A percentile compares a stretch with the other conserved stretches of the same genome.
Evolutionary conservation across 2,329 filamentous ascomycete genomes (phyloP).

Genomic region (Fusarium veterinarium): DNA sequence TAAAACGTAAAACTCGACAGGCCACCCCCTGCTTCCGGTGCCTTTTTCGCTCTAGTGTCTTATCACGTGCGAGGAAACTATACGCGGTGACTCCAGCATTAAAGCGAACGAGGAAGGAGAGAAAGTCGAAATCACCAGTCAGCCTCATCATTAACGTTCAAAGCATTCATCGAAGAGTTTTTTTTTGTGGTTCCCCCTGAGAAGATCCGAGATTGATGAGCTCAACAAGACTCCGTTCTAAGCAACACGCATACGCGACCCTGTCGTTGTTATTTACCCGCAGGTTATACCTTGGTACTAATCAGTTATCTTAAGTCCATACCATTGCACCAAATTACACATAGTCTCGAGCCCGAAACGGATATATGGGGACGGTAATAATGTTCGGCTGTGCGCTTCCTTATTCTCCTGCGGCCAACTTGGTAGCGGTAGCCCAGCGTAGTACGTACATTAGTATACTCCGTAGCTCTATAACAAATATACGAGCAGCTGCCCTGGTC

Average conservation of each 20-base stretch:
- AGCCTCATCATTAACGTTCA: slow-evolving; percentile 7
- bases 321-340: slow-evolving; percentile 20
- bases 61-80: slow-evolving; percentile 38
- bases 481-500: slow-evolving; percentile 9
- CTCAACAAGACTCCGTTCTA: slow-evolving; percentile 9
- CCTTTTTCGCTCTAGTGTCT: slow-evolving; percentile 25
- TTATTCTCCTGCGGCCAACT: slow-evolving; percentile 9
- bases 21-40: slow-evolving; percentile 16
- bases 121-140: slow-evolving; percentile 1
- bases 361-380: slow-evolving; percentile 32
- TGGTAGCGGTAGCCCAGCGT: not conserved
- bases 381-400: not conserved
- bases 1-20: slow-evolving; percentile 37
- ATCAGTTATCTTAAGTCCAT: slow-evolving; percentile 20
- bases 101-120: slow-evolving; percentile 35
- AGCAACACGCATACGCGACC: slow-evolving; percentile 26
- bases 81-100: slow-evolving; percentile 18
- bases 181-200: slow-evolving; percentile 38
- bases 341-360: slow-evolving; percentile 26
- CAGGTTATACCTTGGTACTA: slow-evolving; percentile 17
- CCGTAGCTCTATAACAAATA: not conserved
- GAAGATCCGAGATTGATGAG: slow-evolving; percentile 30
- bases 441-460: not conserved
- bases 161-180: not conserved
- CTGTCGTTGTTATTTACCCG: slow-evolving; percentile 28